Evolutionary conservation across 2,329 filamentous ascomycete genomes (phyloP).

Genomic region (Stenocarpella maydis): DNA sequence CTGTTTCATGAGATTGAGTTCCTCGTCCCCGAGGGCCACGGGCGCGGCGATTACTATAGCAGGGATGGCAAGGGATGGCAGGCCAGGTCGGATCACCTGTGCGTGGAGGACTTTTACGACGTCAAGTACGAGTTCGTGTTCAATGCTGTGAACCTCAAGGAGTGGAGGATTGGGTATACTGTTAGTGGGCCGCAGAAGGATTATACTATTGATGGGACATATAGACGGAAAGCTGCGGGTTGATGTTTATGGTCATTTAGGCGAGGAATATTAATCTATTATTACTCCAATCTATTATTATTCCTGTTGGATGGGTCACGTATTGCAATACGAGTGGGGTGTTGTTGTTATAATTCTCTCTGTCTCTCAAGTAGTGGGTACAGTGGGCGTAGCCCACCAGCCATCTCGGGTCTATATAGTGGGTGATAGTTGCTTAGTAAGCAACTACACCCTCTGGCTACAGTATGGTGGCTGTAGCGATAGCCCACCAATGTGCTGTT

Average conservation of each 20-base stretch:
- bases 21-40: constrained; percentile 44
- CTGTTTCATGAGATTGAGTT: constrained; percentile 81
- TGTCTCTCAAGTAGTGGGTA: too few relatives aligned
- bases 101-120: constrained; percentile 75
- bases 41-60: constrained; percentile 40
- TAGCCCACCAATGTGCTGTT: too few relatives aligned
- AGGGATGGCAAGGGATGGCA: constrained; percentile 58
- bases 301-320: too few relatives aligned
- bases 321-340: too few relatives aligned
- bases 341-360: too few relatives aligned
- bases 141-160: constrained; percentile 61
- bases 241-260: background rate
- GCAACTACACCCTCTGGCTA: too few relatives aligned
- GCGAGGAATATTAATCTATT: background rate
- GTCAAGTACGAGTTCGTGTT: constrained; percentile 74
- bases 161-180: constrained; percentile 69
- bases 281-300: too few relatives aligned
- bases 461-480: too few relatives aligned
- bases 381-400: too few relatives aligned
- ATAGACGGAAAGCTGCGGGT: constrained; percentile 49
- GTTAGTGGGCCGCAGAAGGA: constrained; percentile 79
- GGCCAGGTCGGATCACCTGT: constrained; percentile 74
- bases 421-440: too few relatives aligned
- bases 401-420: too few relatives aligned
- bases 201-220: constrained; percentile 67